Base-by-base conservation (phyloP, 2,329 filamentous ascomycete species). In the Colletotrichum sp. region DNA sequence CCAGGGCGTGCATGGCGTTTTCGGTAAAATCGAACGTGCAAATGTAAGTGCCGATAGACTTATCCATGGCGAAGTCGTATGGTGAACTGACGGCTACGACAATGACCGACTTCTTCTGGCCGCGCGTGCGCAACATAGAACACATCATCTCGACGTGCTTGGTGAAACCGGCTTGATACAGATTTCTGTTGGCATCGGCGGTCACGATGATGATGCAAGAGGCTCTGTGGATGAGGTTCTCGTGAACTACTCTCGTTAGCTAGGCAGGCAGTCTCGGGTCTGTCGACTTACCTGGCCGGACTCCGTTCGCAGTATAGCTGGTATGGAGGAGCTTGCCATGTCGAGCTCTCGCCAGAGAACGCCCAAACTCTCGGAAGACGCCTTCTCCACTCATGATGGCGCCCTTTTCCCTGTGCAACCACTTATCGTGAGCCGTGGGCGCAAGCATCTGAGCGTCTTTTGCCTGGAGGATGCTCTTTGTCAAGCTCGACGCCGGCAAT, bases 11-110 rank as follows among this genome's bases (percentile, higher is more conserved):
- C 86, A 98, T 91, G 22, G 96, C 96, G 9, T 94, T 96, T 80
- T 98, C 96, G 1, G 96, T 98, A 81, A 98, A 98, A 85, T 98
- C 96, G 83, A 98, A 98, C 0, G 96, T 98, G 87, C 96, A 98
- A 55, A 98, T 90, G 80, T 98, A 98, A 1, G 96, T 98, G 8
- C 95, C 94, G 55, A 98, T 96, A 1, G 93, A 93, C 78, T 94
- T 94, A 81, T 98, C 96, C 91, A 96, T 96, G 60, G 95, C 96
- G 83, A 98, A 98, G 83, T 98, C 96, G 83, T 98, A 98, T 0
- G 96, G 96, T 1, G 96, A 98, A 84, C 96, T 98, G 79, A 98
- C 96, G 1, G 96, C 94, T 9, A 98, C 94, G 5, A 98, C 96
- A 28, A 98, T 93, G 48, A 98, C 86, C 1, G 96, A 95, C 85